Conservation (phyloP, 2,329 filamentous ascomycete species). For the Elsinoe australis region DNA sequence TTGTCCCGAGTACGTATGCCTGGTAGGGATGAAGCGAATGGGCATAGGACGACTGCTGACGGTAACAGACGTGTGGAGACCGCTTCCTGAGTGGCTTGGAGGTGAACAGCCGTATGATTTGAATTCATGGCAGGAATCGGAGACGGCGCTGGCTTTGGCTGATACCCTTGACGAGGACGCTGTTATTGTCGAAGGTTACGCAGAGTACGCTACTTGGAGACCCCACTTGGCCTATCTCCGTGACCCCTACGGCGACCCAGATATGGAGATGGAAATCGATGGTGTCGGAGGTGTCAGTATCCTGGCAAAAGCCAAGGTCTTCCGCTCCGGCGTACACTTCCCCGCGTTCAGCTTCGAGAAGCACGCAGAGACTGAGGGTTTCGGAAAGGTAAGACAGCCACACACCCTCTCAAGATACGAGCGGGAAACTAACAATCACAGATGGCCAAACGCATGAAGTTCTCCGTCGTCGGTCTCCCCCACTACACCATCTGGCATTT, state of each 20-base stretch:
- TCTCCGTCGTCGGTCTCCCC: constrained; percentile 87
- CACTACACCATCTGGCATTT: constrained; percentile 99
- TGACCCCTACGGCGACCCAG: constrained; percentile 92
- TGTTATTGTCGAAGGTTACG: constrained; percentile 97
- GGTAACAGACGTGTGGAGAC: constrained; percentile 72
- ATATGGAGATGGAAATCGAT: constrained; percentile 99
- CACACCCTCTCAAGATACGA: not conserved
- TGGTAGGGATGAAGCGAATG: no score
- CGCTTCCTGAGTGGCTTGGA: constrained; percentile 96
- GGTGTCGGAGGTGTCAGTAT: constrained; percentile 97
- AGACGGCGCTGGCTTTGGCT: constrained; percentile 85
- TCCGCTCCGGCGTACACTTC: constrained; percentile 91
- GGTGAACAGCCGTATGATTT: constrained; percentile 97
- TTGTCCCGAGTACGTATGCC: constrained; percentile 78
- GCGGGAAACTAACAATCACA: constrained; percentile 34
- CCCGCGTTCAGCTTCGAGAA: constrained; percentile 98
- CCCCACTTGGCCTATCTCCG: constrained; percentile 94
- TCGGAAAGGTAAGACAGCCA: constrained; percentile 70
- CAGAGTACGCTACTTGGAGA: constrained; percentile 96
- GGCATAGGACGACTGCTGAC: no score
- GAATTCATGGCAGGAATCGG: constrained; percentile 99
- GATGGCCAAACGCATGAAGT: constrained; percentile 97
- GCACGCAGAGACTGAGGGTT: constrained; percentile 96
- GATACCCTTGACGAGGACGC: constrained; percentile 96
- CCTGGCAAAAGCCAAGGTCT: constrained; percentile 89